Conservation (phyloP, 2,329 filamentous ascomycete genomes). For the Neofusicoccum sp. region DNA sequence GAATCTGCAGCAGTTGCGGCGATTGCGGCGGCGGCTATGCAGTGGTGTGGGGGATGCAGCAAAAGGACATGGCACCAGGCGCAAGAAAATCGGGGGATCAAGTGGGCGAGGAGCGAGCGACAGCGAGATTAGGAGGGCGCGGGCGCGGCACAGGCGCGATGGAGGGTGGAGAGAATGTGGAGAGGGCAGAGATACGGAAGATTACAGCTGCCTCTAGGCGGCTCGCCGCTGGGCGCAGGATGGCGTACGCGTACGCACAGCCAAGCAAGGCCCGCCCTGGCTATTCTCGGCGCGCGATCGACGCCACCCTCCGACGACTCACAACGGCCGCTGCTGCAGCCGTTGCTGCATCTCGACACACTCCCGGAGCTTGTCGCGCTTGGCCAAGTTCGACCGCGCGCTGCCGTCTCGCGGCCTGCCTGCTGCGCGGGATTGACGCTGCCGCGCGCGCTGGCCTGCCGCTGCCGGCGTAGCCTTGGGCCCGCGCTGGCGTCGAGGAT, state of each 20-base stretch:
- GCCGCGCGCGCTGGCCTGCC: neutral
- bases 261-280: conserved; percentile 12
- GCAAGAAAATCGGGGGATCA: neutral
- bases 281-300: conserved; percentile 14
- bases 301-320: neutral
- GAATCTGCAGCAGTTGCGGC: conserved; percentile 4
- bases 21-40: conserved; percentile 7
- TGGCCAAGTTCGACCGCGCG: neutral
- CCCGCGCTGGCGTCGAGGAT: neutral
- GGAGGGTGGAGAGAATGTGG: conserved; percentile 15
- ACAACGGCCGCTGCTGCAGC: conserved; percentile 10
- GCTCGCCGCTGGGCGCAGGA: conserved; percentile 5
- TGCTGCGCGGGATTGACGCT: neutral
- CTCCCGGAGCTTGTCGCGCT: neutral
- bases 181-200: conserved; percentile 15
- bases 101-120: conserved; percentile 10
- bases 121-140: conserved; percentile 5
- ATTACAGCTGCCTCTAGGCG: conserved; percentile 1
- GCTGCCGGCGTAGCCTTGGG: neutral
- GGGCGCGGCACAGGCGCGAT: neutral
- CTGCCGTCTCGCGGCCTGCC: neutral
- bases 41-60: neutral
- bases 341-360: conserved; percentile 5
- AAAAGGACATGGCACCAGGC: conserved; percentile 19
- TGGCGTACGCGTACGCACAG: conserved; percentile 9